Base-by-base conservation (phyloP, 2,329 filamentous ascomycete species). In the Aspergillus chevalieri region DNA sequence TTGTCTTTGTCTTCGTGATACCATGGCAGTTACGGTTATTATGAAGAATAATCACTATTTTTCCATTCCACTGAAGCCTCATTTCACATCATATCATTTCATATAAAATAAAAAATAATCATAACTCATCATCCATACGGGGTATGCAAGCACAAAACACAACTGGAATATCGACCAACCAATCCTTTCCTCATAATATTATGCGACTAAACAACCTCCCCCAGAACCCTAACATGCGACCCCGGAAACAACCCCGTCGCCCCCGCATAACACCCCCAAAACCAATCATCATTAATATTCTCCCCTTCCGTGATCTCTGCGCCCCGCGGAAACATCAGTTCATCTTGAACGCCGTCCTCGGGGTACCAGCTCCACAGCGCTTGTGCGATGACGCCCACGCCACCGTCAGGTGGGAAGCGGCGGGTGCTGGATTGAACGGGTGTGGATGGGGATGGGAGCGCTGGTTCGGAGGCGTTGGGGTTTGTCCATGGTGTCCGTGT, bases 271-370 rank as follows among this genome's bases (percentile, higher is more conserved):
- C 83, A 83, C 0, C 92, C 92, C 72, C 85, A 86, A 62, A 80
- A 90, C 91, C 91, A 97, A 66, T 95, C 90, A 15, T 85, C 87
- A 65, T 95, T 95, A 44, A 94, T 82, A 66, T 93, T 87, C 65
- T 92, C 86, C 34, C 86, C 82, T 72, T 97, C 92, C 6, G 79
- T 78, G 12, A 97, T 80, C 67, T 93, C 87, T 0, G 91, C 90
- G 8, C 87, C 84, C 46, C 83, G 84, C 0, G 92, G 92, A 59
- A 97, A 96, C 54, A 84, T 69, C 38, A 97, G 71, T 70, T 97
- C 92, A 64, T 95, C 87, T 12, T 61, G 54, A 9, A 67, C 64
- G 1, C 62, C 64, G 6, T 69, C 65, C 2, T 79, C 78, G 0
- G 89, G 89, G 62, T 86, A 91, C 78, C 89, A 95, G 3, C 83